These are phyloP conservation scores for Amanita molliuscula DNA, from an alignment of 768 basidiomycete species.

Conservation along the genomic window DNA sequence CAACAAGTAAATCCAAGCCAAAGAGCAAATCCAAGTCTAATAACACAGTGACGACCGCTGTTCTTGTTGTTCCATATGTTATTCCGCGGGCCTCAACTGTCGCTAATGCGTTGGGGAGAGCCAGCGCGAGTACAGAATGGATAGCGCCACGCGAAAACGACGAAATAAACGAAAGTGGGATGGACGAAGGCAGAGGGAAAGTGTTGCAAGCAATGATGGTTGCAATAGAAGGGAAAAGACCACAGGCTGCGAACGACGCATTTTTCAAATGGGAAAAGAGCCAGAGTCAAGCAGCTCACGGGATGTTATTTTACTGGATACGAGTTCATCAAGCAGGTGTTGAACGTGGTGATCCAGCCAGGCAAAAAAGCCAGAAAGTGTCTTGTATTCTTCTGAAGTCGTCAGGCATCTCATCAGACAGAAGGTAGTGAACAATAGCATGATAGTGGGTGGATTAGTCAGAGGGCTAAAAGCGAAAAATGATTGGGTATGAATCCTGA, in stretches of 20 bases:
- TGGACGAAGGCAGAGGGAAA: conserved; percentile 12
- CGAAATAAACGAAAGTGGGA: neutral
- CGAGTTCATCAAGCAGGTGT: conserved; percentile 48
- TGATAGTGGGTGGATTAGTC: conserved; percentile 54
- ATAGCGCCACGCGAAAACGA: neutral
- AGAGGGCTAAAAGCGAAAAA: conserved; percentile 36
- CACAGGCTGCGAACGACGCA: conserved; percentile 42
- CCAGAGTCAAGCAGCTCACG: conserved; percentile 12
- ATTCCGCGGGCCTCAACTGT: conserved; percentile 50
- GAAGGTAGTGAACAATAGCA: conserved; percentile 43
- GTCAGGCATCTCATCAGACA: conserved; percentile 47
- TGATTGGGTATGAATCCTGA: conserved; percentile 61
- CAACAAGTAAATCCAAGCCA: neutral
- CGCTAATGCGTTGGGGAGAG: conserved; percentile 21
- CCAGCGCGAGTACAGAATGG: conserved; percentile 6
- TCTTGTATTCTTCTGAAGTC: conserved; percentile 45
- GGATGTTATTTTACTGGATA: conserved; percentile 16
- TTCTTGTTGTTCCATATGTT: conserved; percentile 50
- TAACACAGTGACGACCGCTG: conserved; percentile 20
- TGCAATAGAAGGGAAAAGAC: conserved; percentile 31
- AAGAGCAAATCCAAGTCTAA: conserved; percentile 6
- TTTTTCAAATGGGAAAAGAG: conserved; percentile 53
- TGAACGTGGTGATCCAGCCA: conserved; percentile 40
- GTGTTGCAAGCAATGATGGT: conserved; percentile 27
- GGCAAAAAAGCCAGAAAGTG: conserved; percentile 20